Evolutionary conservation across 331 rosid species (phyloP).

Genomic region (Stylosanthes scabra): DNA sequence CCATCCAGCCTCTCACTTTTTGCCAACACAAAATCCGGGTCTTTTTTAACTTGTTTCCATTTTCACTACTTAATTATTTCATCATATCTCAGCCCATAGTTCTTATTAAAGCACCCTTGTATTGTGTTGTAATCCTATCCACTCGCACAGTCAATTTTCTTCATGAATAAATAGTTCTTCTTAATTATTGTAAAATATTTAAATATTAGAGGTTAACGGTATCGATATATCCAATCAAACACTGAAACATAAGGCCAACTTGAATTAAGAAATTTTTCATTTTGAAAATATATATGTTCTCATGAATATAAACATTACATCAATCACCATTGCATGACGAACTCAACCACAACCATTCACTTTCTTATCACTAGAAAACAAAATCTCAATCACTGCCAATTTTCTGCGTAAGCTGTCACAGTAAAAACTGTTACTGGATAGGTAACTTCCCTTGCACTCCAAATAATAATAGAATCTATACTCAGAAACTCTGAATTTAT

Average conservation of each 20-base stretch:
- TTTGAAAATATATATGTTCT: not conserved
- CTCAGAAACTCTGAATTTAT: not conserved
- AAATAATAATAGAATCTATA: not conserved
- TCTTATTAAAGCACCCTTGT: slow-evolving; percentile 40
- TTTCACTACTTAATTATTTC: not conserved
- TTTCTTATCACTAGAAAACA: slow-evolving; percentile 2
- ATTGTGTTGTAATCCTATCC: slow-evolving; percentile 55
- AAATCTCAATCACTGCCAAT: slow-evolving; percentile 12
- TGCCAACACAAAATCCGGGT: slow-evolving; percentile 54
- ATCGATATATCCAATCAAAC: slow-evolving; percentile 32
- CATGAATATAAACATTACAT: not conserved
- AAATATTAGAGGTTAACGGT: slow-evolving; percentile 12
- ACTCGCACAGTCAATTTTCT: slow-evolving; percentile 39
- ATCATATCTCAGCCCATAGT: not conserved
- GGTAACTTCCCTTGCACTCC: not conserved
- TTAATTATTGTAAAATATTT: not conserved
- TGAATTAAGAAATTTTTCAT: not conserved
- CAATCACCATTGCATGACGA: slow-evolving; percentile 8
- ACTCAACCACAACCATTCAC: not conserved
- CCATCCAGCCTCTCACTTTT: slow-evolving; percentile 48
- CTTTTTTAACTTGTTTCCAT: slow-evolving; percentile 37
- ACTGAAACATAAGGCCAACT: slow-evolving; percentile 21
- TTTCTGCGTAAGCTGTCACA: not conserved
- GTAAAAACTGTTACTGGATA: not conserved
- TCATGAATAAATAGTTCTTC: not conserved